phyloP scores from a whole-genome alignment of 306 rosid genomes.

The Calophaca sinica region DNA sequence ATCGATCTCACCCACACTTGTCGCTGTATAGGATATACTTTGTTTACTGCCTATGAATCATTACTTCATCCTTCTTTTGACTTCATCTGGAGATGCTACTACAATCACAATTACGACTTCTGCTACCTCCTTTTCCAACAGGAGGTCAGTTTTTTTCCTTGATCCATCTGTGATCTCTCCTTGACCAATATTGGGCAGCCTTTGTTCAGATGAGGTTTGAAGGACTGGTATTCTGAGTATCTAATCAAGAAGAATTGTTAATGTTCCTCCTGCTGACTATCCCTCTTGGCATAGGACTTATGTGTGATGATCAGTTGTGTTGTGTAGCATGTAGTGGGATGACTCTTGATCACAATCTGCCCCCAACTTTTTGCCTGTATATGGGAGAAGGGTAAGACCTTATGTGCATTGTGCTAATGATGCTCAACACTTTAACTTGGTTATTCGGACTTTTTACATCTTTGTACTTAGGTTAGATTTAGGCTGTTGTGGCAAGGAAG shows the following conservation, averaged over 20 bases:
- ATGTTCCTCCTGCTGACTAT: too few species aligned
- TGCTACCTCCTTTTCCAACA: neutral
- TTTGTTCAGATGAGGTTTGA: neutral
- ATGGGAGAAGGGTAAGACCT: neutral
- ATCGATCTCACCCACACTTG: neutral
- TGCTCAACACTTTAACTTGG: neutral
- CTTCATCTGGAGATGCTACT: conserved; percentile 17
- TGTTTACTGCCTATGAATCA: neutral
- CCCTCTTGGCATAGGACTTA: neutral
- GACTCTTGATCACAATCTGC: too few species aligned
- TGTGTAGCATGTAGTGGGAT: too few species aligned
- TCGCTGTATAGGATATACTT: neutral
- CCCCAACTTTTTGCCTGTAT: neutral
- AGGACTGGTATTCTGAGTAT: too few species aligned
- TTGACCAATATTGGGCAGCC: conserved; percentile 13
- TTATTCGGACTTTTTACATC: neutral
- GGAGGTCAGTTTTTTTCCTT: neutral
- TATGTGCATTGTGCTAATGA: neutral
- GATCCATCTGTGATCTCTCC: conserved; percentile 7
- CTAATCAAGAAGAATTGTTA: too few species aligned
- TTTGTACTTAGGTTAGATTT: neutral
- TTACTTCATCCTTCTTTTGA: neutral
- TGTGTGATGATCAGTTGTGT: too few species aligned
- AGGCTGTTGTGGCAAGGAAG: conserved; percentile 4
- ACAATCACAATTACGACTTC: neutral